phyloP scores from a whole-genome alignment of 805 yeast species.

The Candida suzukii region DNA sequence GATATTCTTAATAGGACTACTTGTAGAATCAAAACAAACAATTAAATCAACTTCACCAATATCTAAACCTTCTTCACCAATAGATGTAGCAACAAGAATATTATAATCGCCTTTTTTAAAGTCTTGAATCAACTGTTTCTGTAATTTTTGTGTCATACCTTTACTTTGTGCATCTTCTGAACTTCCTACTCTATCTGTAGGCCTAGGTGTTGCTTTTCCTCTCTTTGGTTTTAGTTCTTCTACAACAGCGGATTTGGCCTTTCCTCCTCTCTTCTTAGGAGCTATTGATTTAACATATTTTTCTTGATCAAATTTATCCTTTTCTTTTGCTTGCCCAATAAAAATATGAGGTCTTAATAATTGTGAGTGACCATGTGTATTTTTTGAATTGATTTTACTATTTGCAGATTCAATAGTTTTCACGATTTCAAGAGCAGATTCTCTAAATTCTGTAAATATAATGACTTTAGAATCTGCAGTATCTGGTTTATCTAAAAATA shows the following conservation, averaged over 20 bases:
- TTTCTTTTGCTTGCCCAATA: constrained; percentile 84
- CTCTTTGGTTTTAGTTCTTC: constrained; percentile 22
- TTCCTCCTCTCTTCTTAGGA: constrained; percentile 34
- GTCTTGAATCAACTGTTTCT: constrained; percentile 66
- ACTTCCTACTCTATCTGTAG: constrained; percentile 39
- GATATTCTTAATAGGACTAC: constrained; percentile 86
- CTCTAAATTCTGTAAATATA: constrained; percentile 82
- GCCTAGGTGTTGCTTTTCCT: constrained; percentile 11
- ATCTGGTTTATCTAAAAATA: constrained; percentile 41
- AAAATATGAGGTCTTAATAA: constrained; percentile 69
- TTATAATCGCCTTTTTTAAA: constrained; percentile 73
- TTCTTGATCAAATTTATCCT: constrained; percentile 59
- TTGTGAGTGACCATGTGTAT: constrained; percentile 21
- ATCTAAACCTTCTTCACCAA: constrained; percentile 98
- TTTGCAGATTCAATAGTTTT: constrained; percentile 45
- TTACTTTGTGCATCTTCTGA: constrained; percentile 70
- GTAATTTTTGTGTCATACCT: constrained; percentile 90
- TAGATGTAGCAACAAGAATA: constrained; percentile 88
- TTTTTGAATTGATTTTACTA: constrained; percentile 4
- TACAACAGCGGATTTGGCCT: constrained; percentile 20
- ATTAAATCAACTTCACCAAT: constrained; percentile 97
- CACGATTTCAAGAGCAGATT: constrained; percentile 84
- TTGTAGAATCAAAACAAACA: constrained; percentile 86
- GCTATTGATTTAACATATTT: constrained; percentile 35
- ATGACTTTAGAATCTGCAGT: constrained; percentile 64